Evolutionary conservation across 2,329 filamentous ascomycete genomes (phyloP).

Genomic region (Neonectria sp.): DNA sequence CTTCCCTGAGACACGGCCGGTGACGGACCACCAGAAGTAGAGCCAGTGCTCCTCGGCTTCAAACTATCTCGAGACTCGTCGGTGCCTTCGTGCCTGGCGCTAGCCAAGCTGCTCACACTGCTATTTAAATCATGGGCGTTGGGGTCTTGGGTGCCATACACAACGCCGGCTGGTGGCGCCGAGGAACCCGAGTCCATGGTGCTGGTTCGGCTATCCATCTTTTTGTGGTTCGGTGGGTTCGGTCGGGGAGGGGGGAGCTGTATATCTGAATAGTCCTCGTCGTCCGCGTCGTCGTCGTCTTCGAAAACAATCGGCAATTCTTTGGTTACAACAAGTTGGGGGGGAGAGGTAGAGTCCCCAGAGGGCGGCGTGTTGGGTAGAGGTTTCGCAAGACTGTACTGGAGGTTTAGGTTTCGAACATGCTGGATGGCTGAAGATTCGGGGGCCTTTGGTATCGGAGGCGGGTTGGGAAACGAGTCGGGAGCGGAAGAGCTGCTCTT

Average conservation of each 20-base stretch:
- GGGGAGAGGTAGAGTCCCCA: conserved; percentile 45
- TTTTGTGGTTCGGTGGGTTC: conserved; percentile 21
- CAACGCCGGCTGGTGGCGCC: conserved; percentile 52
- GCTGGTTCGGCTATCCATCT: conserved; percentile 59
- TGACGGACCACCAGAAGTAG: conserved; percentile 70
- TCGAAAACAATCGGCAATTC: conserved; percentile 50
- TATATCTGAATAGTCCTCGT: conserved; percentile 46
- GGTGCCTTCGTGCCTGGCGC: conserved; percentile 60
- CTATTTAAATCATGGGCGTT: conserved; percentile 58
- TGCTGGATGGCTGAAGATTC: conserved; percentile 57
- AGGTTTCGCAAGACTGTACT: conserved; percentile 71
- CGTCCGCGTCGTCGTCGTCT: conserved; percentile 47
- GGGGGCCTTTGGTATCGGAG: conserved; percentile 31
- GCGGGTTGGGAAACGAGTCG: conserved; percentile 34
- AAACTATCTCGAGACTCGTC: conserved; percentile 59
- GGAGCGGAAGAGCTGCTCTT: conserved; percentile 46
- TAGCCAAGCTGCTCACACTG: conserved; percentile 64
- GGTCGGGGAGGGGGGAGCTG: conserved; percentile 39
- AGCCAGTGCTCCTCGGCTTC: conserved; percentile 68
- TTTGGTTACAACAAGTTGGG: conserved; percentile 50
- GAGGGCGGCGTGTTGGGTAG: conserved; percentile 66
- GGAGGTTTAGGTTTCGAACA: conserved; percentile 69
- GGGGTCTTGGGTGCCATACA: conserved; percentile 54
- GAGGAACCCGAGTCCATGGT: conserved; percentile 65
- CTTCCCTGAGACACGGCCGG: conserved; percentile 62